Evolutionary conservation across 2,329 filamentous ascomycete species (phyloP), one percentile per base, ranked within the genome.

Genomic region (Leptodontidium sp.): DNA sequence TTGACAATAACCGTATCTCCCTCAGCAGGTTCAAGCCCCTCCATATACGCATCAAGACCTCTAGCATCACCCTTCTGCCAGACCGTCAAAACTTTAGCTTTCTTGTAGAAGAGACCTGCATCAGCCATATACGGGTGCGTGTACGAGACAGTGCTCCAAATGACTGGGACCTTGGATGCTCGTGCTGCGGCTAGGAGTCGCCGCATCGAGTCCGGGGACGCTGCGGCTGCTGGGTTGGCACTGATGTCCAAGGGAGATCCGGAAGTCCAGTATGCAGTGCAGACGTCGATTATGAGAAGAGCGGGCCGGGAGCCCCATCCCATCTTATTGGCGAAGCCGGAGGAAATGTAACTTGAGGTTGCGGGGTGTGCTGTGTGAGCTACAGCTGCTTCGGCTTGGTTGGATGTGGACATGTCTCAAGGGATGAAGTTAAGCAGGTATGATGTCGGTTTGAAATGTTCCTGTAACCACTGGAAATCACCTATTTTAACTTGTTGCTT

Each of bases 201-300:
- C 15, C 77, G 75, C 74, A 84, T 84, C 4, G 77, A 78, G 7
- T 76, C 78, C 1, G 82, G 81, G 32, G 78, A 78, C 9, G 74
- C 70, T 11, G 75, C 77, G 24, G 78, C 78, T 15, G 78, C 77
- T 17, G 80, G 76, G 72, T 84, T 79, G 5, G 75, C 74, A n/a
- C 75, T 75, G 26, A 79, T 78, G 62, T 81, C 78, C n/a, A 85
- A 76, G 2, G 81, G 81, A 47, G 81, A 84, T 2, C 77, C 78
- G 32, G 77, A 32, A 4, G 77, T 78, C 80, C 81, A 84, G 74
- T 84, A 84, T 15, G 82, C 82, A 47, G 79, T 81, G 75, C 82
- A 84, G 50, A 84, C 81, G 71, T 84, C 83, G 74, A 84, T 79
- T 29, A 84, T 73, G 59, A 85, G 74, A 2, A 84, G 77, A 26